Conservation (phyloP, 2,329 filamentous ascomycete species). For the Fusarium brachygibbosum region DNA sequence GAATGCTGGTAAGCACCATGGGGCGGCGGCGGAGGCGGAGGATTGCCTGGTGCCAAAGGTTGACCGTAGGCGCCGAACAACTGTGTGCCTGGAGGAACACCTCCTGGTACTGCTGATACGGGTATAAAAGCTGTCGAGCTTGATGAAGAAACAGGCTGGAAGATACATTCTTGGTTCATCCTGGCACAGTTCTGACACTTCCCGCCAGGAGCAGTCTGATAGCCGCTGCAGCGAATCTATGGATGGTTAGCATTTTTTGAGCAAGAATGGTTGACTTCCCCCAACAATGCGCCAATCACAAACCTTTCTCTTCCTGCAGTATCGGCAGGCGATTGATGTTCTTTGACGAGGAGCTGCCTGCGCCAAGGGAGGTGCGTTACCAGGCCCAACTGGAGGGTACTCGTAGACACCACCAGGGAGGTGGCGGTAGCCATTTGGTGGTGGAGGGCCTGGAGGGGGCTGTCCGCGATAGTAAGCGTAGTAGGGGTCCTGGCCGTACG, state of each 20-base stretch:
- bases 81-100: slow-evolving; percentile 68
- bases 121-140: slow-evolving; percentile 71
- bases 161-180: slow-evolving; percentile 73
- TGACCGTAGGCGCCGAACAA: slow-evolving; percentile 71
- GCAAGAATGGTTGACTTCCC: not conserved
- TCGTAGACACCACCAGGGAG: slow-evolving; percentile 50
- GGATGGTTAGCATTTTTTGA: slow-evolving; percentile 26
- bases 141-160: slow-evolving; percentile 70
- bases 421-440: slow-evolving; percentile 51
- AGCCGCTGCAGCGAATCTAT: slow-evolving; percentile 73
- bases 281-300: slow-evolving; percentile 7
- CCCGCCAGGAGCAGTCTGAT: slow-evolving; percentile 69
- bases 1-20: slow-evolving; percentile 46
- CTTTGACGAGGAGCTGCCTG: slow-evolving; percentile 70
- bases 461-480: slow-evolving; percentile 51
- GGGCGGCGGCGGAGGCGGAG: slow-evolving; percentile 45
- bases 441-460: slow-evolving; percentile 49
- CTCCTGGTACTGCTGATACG: slow-evolving; percentile 70
- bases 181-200: slow-evolving; percentile 73
- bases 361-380: slow-evolving; percentile 56
- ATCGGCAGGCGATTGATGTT: slow-evolving; percentile 71
- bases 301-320: slow-evolving; percentile 73
- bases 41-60: slow-evolving; percentile 59
- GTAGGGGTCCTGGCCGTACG: slow-evolving; percentile 54
- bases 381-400: slow-evolving; percentile 54